Evolutionary conservation across 805 yeast genomes (phyloP), one percentile per base, ranked within the genome.

Genomic region (Barnettozyma sucrosica): DNA sequence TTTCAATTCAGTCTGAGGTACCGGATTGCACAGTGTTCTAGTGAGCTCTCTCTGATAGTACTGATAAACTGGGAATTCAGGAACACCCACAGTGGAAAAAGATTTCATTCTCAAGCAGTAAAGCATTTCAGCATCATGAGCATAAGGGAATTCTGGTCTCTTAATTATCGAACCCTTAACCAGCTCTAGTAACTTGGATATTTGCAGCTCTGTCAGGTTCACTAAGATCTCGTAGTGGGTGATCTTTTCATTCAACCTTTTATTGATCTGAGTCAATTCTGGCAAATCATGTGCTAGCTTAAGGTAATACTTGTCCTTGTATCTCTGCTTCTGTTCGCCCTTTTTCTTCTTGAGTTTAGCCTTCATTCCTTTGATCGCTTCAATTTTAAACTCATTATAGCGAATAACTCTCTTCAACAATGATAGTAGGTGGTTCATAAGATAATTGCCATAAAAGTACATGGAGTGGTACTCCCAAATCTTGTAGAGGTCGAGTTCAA

Each of bases 11-110:
- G 18, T 3, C 14, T 18, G 37, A 18, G 37, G 6, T 8, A 20
- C 5, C 16, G 20, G 20, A 14, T 18, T 5, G 14, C 4, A 21
- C 20, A 37, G 18, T 20, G 24, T 28, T 14, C 18, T 21, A 13
- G 16, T 21, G n/a, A 37, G 16, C 14, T 37, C 41, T 11, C 41
- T 37, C 41, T 55, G 53, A 44, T 66, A 62, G 2, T 53, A 38
- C 1, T 55, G 21, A 43, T 47, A 56, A 13, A 34, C 20, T 3
- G 92, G 89, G 37, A 79, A 57, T 25, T 72, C 74, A 1, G 97
- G 97, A 10, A 80, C 80, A 0, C 95, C 96, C 19, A 89, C 83
- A 0, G 89, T 76, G 20, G 83, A 77, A 68, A 85, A 87, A 4
- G 93, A 81, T 62, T 88, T 89, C 76, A 88, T 74, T 54, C 95